Base-by-base conservation (phyloP, 2,329 filamentous ascomycete genomes). In the Xylaria sp. region DNA sequence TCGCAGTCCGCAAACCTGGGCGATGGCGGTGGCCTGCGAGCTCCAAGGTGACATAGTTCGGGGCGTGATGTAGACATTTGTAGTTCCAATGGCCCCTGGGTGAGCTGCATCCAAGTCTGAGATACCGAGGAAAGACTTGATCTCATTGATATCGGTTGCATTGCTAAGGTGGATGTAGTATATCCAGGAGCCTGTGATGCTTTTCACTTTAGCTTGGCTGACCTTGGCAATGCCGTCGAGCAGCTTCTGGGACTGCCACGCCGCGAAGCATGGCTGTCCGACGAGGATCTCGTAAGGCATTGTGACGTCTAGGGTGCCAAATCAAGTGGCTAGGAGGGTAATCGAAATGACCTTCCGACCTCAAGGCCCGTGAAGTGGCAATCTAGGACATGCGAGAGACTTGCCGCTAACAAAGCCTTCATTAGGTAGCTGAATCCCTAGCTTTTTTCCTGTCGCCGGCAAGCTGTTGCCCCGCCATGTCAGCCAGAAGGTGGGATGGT, bases 21-120 rank as follows among this genome's bases (percentile, higher is more conserved):
- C 92, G 80, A 98, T 98, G 79, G 90, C 95, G 56, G 95, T 89
- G 82, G 51, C 87, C 83, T 76, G 90, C 88, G 94, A 97, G 82
- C 94, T 98, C 96, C 96, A 99, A 79, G 96, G 96, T 50, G 94
- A 98, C 74, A 97, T 94, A 76, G 92, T 92, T 73, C 95, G 89
- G 23, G 95, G 95, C 56, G 88, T 90, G 67, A 97, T 87, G 78
- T 94, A 93, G 79, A 92, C 87, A 71, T 90, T 84, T 58, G 86
- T 82, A 52, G 85, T 84, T 67, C 84, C 80, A 31, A 51, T 39
- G 37, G 60, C 67, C 68, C 37, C 69, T 71, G 55, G 70, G 39
- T 62, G 34, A 63, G 85, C 82, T 76, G 48, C 76, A 75, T 18
- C 80, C 59, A 61, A 73, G 69, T 56, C 69, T 63, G 56, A 73